Percentiles rank a stretch among this genome's conserved stretches.
Conservation (phyloP, 1,284 basidiomycete species). For the Dichomitus squalens region DNA sequence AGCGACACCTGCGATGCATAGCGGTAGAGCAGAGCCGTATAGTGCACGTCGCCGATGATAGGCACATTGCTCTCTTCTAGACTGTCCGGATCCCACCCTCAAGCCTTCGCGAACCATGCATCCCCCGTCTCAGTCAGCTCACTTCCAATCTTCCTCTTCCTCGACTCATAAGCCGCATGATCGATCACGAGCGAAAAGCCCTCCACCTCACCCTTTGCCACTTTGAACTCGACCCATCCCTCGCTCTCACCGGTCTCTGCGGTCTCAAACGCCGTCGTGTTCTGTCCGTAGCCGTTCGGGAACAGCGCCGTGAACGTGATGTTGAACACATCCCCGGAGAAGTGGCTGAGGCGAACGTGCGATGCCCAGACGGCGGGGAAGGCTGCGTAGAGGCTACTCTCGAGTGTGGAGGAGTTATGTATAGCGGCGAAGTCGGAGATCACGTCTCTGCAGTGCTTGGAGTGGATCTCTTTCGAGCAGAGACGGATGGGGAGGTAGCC, state of each 20-base stretch:
- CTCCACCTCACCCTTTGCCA: conserved; percentile 14
- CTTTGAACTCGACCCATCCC: conserved; percentile 24
- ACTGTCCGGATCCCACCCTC: background rate
- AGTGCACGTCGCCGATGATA: no score
- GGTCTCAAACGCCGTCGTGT: conserved; percentile 30
- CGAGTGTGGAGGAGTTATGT: background rate
- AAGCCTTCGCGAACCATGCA: conserved; percentile 29
- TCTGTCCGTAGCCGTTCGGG: conserved; percentile 29
- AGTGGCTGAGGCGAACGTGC: conserved; percentile 26
- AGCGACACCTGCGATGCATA: no score
- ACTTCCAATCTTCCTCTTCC: conserved; percentile 17
- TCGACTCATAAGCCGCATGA: conserved; percentile 16
- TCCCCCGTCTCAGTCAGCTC: conserved; percentile 27
- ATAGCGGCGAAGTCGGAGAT: background rate
- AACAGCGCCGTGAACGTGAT: conserved; percentile 26
- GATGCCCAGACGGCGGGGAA: conserved; percentile 27
- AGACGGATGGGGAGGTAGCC: conserved; percentile 5
- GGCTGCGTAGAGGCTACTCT: conserved; percentile 19
- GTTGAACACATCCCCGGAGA: conserved; percentile 22
- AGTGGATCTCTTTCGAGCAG: background rate
- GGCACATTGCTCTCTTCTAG: no score
- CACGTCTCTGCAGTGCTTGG: conserved; percentile 1
- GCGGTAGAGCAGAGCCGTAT: no score
- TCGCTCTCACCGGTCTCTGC: conserved; percentile 18
- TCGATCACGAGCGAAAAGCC: conserved; percentile 24